Percentiles rank a stretch among this genome's conserved stretches.
Conservation (phyloP, 805 yeast genomes). For the Pichia scutulata region DNA sequence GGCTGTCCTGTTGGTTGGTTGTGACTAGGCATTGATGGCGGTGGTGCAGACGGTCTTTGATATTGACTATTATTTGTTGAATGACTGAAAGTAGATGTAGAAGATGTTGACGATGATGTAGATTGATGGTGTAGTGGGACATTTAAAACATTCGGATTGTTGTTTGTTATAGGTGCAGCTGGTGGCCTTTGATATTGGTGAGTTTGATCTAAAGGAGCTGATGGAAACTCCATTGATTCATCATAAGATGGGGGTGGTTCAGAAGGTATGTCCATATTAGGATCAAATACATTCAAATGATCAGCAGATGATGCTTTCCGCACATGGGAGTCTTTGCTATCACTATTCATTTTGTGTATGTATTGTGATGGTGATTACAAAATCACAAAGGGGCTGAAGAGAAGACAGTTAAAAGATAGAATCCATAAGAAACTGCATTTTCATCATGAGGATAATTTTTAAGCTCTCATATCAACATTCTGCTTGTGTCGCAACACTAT, state of each 20-base stretch:
- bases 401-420: neutral
- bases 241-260: conserved; percentile 41
- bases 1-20: neutral
- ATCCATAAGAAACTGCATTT: neutral
- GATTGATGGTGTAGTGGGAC: neutral
- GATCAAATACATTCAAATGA: conserved; percentile 9
- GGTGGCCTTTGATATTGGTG: conserved; percentile 1
- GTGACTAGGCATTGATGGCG: neutral
- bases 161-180: neutral
- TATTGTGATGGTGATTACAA: neutral
- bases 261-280: conserved; percentile 12
- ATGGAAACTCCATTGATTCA: conserved; percentile 27
- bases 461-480: neutral
- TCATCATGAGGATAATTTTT: neutral
- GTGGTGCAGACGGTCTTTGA: neutral
- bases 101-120: neutral
- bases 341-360: neutral
- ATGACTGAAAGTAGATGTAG: neutral
- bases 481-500: no score
- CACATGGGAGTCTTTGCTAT: neutral
- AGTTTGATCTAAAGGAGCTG: conserved; percentile 9
- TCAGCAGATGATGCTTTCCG: conserved; percentile 4
- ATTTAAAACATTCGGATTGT: neutral
- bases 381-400: neutral
- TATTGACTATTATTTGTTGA: neutral